Percentiles rank a stretch among this genome's conserved stretches.
phyloP scores from a whole-genome alignment of 176 grass and related monocot species.

The Eremochloa ophiuroides region DNA sequence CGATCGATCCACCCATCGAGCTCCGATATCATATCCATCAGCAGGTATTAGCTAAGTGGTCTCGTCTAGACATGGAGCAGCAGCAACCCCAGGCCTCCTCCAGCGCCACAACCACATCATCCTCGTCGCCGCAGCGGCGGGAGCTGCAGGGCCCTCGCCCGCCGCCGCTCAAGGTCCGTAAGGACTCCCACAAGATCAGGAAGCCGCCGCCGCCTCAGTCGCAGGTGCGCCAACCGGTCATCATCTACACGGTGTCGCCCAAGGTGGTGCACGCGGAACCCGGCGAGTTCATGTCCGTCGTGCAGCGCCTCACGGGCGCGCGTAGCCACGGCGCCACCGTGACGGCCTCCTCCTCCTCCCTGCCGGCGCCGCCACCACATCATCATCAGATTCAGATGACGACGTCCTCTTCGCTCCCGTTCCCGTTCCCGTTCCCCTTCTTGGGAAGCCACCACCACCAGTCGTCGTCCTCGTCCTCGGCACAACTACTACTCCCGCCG shows the following conservation, averaged over 20 bases:
- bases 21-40: background rate
- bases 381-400: background rate
- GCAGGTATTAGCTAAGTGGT: background rate
- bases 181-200: conserved; percentile 43
- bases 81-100: background rate
- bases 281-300: conserved; percentile 67
- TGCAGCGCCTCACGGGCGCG: conserved; percentile 62
- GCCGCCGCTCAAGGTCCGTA: conserved; percentile 42
- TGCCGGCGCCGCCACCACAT: background rate
- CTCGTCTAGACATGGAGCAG: background rate
- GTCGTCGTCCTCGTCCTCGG: background rate
- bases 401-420: background rate
- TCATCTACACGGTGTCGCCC: conserved; percentile 63
- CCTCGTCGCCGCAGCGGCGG: background rate
- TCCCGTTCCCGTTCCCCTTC: conserved; percentile 1
- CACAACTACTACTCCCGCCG: background rate
- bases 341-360: background rate
- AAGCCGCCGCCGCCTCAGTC: conserved; percentile 13
- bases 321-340: background rate
- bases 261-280: conserved; percentile 50
- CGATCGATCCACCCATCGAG: background rate
- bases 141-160: conserved; percentile 60
- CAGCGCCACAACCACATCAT: background rate
- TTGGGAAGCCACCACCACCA: background rate
- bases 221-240: conserved; percentile 39